Evolutionary conservation across 2,329 filamentous ascomycete genomes (phyloP).

Genomic region (Aureobasidium vineae): DNA sequence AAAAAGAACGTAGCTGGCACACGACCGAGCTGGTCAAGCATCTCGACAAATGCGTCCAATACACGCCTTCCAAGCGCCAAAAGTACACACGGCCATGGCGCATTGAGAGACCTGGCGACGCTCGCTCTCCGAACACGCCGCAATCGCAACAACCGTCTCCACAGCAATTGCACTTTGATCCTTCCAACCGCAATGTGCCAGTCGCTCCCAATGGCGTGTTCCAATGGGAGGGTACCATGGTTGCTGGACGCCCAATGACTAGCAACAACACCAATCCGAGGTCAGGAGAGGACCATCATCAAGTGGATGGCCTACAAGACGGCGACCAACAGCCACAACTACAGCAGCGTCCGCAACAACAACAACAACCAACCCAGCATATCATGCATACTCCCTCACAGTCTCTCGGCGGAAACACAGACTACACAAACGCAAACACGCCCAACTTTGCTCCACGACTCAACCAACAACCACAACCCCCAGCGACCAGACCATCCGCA

Average conservation of each 20-base stretch:
- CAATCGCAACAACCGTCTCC: constrained; percentile 9
- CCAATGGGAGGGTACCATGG: neutral
- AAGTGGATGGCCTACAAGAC: neutral
- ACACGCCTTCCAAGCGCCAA: constrained; percentile 19
- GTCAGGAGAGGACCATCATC: neutral
- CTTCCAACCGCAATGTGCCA: neutral
- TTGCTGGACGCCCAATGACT: neutral
- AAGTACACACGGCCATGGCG: constrained; percentile 21
- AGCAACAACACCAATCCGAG: neutral
- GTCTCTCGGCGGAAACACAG: neutral
- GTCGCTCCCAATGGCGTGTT: neutral
- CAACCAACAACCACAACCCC: neutral
- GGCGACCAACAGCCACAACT: neutral
- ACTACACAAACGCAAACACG: neutral
- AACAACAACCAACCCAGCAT: neutral
- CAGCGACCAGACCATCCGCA: neutral
- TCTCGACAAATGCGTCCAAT: constrained; percentile 21
- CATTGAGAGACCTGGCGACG: neutral
- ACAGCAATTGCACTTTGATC: constrained; percentile 7
- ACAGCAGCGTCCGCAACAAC: neutral
- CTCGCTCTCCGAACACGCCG: neutral
- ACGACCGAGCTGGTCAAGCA: constrained; percentile 24
- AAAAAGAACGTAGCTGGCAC: constrained; percentile 20
- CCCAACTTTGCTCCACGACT: neutral
- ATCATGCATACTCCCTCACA: constrained; percentile 7